Evolutionary conservation across 1,284 basidiomycete species (phyloP).

Genomic region (Coniferiporia weirii): DNA sequence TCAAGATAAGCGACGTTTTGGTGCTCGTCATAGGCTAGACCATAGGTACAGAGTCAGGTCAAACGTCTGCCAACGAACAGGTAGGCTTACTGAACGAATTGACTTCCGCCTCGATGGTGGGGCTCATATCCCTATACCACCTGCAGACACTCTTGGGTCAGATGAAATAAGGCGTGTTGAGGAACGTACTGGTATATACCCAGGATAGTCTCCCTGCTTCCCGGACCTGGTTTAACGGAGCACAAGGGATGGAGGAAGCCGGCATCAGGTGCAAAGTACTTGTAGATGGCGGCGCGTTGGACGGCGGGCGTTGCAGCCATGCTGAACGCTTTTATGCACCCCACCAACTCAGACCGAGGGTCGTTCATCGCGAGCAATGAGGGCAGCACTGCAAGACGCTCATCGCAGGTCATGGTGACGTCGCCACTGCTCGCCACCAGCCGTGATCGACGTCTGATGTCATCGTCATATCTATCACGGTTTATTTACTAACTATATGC

Average conservation of each 20-base stretch:
- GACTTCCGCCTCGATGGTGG: constrained; percentile 38
- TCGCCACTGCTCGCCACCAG: too few species aligned
- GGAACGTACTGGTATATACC: constrained; percentile 46
- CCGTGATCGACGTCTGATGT: neutral
- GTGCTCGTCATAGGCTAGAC: constrained; percentile 37
- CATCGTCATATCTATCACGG: neutral
- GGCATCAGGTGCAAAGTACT: constrained; percentile 46
- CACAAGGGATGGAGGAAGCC: constrained; percentile 52
- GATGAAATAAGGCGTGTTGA: neutral
- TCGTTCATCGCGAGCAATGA: constrained; percentile 40
- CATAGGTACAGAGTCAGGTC: neutral
- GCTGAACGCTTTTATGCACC: constrained; percentile 40
- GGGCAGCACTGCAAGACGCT: too few species aligned
- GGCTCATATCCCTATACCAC: constrained; percentile 58
- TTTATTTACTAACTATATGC: neutral
- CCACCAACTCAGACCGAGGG: constrained; percentile 43
- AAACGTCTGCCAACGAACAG: neutral
- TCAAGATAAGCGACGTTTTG: constrained; percentile 41
- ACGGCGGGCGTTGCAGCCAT: constrained; percentile 42
- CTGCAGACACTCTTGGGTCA: constrained; percentile 26
- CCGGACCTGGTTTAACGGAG: constrained; percentile 36
- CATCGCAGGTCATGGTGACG: too few species aligned
- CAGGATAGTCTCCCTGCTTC: constrained; percentile 45
- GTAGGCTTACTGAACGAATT: constrained; percentile 36
- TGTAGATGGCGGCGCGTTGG: constrained; percentile 42